Conservation (phyloP, 2,329 filamentous ascomycete genomes). For the Fusarium tricinctum region DNA sequence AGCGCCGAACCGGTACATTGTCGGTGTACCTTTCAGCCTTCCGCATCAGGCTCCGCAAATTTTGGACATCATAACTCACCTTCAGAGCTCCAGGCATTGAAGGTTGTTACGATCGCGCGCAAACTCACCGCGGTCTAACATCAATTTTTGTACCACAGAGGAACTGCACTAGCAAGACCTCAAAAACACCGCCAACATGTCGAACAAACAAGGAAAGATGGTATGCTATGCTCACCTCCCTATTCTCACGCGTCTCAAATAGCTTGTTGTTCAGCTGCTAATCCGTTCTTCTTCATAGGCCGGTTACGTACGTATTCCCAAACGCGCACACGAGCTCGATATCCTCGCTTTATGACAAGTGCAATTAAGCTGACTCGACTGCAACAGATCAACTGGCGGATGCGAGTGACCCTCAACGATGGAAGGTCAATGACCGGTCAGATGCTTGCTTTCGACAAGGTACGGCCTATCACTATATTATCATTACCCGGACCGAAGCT, state of each 20-base stretch:
- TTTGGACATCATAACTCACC: slow-evolving; percentile 58
- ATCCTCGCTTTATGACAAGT: not conserved
- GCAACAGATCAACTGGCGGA: slow-evolving; percentile 95
- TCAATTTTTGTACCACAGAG: slow-evolving; percentile 61
- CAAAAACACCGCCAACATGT: slow-evolving; percentile 53
- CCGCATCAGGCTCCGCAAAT: slow-evolving; percentile 62
- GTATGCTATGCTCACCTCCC: slow-evolving; percentile 76
- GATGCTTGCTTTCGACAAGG: slow-evolving; percentile 99
- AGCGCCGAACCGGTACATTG: slow-evolving; percentile 51
- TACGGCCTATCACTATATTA: slow-evolving; percentile 54
- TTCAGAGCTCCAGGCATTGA: slow-evolving; percentile 62
- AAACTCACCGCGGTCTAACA: slow-evolving; percentile 56
- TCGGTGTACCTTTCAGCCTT: slow-evolving; percentile 57
- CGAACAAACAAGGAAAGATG: slow-evolving; percentile 98
- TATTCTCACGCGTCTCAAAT: slow-evolving; percentile 46
- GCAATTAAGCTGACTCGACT: slow-evolving; percentile 29
- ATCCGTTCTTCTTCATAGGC: slow-evolving; percentile 71
- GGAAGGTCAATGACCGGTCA: slow-evolving; percentile 96
- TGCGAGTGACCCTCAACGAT: slow-evolving; percentile 96
- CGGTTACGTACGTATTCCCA: slow-evolving; percentile 74
- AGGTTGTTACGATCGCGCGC: slow-evolving; percentile 57
- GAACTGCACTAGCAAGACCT: slow-evolving; percentile 53
- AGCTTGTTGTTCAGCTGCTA: slow-evolving; percentile 68
- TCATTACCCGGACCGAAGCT: slow-evolving; percentile 18
- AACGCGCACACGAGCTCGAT: slow-evolving; percentile 22